Evolutionary conservation across 2,329 filamentous ascomycete species (phyloP).

Genomic region (Neospermospora avenae): DNA sequence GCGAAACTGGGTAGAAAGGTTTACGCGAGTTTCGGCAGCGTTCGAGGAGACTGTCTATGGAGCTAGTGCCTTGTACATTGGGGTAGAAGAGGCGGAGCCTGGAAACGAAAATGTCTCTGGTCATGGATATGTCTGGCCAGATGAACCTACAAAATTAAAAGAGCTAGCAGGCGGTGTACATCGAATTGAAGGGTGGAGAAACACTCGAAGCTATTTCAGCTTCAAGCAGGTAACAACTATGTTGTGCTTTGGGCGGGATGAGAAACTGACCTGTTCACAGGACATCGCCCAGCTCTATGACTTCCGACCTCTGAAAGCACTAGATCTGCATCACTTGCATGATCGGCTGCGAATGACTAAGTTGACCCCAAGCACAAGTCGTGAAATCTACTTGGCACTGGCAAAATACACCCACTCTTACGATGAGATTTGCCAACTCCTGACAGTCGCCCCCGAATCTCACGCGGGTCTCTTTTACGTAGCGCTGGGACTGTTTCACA

Average conservation of each 20-base stretch:
- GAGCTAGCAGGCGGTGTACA: slow-evolving; percentile 91
- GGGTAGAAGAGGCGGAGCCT: slow-evolving; percentile 66
- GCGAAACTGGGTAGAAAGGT: slow-evolving; percentile 91
- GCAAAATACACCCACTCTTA: slow-evolving; percentile 73
- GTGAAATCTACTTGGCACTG: slow-evolving; percentile 81
- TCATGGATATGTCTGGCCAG: slow-evolving; percentile 93
- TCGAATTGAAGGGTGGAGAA: slow-evolving; percentile 94
- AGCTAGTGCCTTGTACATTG: slow-evolving; percentile 83
- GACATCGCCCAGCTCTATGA: slow-evolving; percentile 64
- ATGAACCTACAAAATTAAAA: slow-evolving; percentile 73
- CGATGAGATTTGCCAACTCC: slow-evolving; percentile 79
- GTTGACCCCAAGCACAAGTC: slow-evolving; percentile 70
- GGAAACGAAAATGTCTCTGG: slow-evolving; percentile 61
- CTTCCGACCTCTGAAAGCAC: slow-evolving; percentile 66
- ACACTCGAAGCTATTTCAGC: slow-evolving; percentile 91
- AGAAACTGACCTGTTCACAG: slow-evolving; percentile 40
- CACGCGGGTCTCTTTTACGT: slow-evolving; percentile 90
- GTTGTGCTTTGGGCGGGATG: neutral
- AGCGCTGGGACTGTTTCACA: slow-evolving; percentile 87
- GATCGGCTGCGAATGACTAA: slow-evolving; percentile 84
- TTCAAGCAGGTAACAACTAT: slow-evolving; percentile 72
- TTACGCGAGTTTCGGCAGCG: slow-evolving; percentile 85
- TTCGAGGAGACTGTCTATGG: slow-evolving; percentile 97
- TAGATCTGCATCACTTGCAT: slow-evolving; percentile 89
- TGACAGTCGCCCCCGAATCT: slow-evolving; percentile 78